Evolutionary conservation across 2,329 filamentous ascomycete species (phyloP), one percentile per base, ranked within the genome.

Genomic region (Diplodia corticola): DNA sequence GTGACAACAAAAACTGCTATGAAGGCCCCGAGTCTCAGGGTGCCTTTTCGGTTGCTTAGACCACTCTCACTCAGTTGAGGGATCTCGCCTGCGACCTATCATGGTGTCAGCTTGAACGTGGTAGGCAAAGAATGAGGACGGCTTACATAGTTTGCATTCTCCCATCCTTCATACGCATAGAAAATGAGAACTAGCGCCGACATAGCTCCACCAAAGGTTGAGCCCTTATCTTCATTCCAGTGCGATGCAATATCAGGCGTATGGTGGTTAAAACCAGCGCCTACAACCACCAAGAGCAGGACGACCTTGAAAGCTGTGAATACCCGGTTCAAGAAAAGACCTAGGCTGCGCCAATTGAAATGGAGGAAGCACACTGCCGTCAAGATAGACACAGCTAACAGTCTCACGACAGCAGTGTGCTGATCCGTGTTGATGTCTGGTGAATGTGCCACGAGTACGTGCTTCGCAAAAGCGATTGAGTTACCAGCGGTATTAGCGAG

Each of bases 161-260:
- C 78, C 77, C 77, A 80, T 3, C 78, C 78, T 46, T 75, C 74
- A 63, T 77, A 80, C 6, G 77, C 69, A 65, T 78, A 80, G 15
- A 79, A 68, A 7, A 80, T 74, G 51, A 77, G 74, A 1, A 69
- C 63, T 28, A 68, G 66, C 24, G 67, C 53, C 75, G 71, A 30
- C 76, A 69, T 6, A 30, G 74, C 76, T 48, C 70, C 71, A 1
- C 53, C 68, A 10, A 76, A 74, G 9, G 28, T 30, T 30, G 28
- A 26, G 78, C 68, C 17, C 24, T 22, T 30, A 4, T 28, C 24
- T 5, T 22, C 49, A 26, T 17, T 4, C 24, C 49, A 30, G 24
- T 51, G 13, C 13, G 2, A 15, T 4, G 12, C 10, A 15, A 13
- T 12, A 9, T 30, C 15, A 6, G 13, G 22, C 5, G 13, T 30